Conservation (phyloP, 2,329 filamentous ascomycete genomes). For the Herpotrichia juniperi region DNA sequence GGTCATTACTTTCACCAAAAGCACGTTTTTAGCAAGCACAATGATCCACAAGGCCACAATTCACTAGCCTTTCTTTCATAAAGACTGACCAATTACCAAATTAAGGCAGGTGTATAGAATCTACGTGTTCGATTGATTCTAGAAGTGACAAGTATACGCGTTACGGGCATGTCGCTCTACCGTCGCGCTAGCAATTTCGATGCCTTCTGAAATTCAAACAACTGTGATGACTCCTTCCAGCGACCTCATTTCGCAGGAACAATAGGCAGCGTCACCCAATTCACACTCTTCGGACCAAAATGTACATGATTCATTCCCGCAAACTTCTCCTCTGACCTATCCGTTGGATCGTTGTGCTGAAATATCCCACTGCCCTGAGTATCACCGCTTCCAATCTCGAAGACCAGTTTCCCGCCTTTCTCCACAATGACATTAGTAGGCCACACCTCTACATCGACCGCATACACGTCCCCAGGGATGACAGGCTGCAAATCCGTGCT, state of each 20-base stretch:
- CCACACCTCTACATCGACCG: constrained; percentile 69
- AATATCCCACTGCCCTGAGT: constrained; percentile 67
- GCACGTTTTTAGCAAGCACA: too few species aligned
- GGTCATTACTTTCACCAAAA: too few species aligned
- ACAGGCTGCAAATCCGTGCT: constrained; percentile 60
- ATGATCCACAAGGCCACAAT: too few species aligned
- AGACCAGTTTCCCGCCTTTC: constrained; percentile 59
- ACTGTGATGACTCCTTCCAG: too few species aligned
- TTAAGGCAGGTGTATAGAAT: too few species aligned
- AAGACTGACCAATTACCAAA: too few species aligned
- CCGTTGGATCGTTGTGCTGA: constrained; percentile 57
- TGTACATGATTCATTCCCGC: constrained; percentile 60
- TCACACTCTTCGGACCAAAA: constrained; percentile 56
- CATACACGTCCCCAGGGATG: constrained; percentile 61
- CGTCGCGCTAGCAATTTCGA: too few species aligned
- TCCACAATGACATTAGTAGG: constrained; percentile 65
- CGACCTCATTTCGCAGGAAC: constrained; percentile 51
- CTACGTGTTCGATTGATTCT: too few species aligned
- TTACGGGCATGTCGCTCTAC: too few species aligned
- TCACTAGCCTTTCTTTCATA: too few species aligned
- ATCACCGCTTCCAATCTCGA: constrained; percentile 61
- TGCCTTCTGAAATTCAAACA: too few species aligned
- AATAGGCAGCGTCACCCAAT: constrained; percentile 61
- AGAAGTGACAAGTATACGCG: too few species aligned
- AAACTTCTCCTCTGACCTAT: constrained; percentile 53